Percentiles rank a stretch among this genome's conserved stretches.
phyloP scores from a whole-genome alignment of 2,329 filamentous ascomycete species.

The Pseudonectria foliicola region DNA sequence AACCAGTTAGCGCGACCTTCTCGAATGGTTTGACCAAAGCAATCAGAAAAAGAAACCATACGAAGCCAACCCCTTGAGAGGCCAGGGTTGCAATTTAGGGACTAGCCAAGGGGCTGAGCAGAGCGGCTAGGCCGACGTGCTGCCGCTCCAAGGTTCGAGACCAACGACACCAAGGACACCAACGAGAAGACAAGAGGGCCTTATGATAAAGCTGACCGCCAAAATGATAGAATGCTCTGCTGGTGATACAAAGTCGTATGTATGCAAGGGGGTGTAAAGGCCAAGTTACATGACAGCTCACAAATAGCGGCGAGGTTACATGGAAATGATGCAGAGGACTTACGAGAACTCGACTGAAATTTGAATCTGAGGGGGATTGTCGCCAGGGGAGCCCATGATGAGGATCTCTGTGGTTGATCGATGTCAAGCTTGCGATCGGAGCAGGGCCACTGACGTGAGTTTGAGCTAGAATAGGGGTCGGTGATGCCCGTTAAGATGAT shows the following conservation, averaged over 20 bases:
- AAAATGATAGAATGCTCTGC: no score
- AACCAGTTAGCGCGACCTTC: slow-evolving; percentile 12
- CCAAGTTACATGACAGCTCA: slow-evolving; percentile 16
- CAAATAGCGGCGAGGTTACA: slow-evolving; percentile 8
- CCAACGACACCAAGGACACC: no score
- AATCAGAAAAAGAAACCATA: slow-evolving; percentile 2
- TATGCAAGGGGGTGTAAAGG: slow-evolving; percentile 2
- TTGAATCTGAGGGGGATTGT: slow-evolving; percentile 33
- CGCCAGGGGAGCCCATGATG: slow-evolving; percentile 8
- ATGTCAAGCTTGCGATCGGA: no score
- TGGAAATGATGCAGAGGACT: slow-evolving; percentile 18
- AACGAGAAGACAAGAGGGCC: no score
- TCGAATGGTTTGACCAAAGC: not conserved
- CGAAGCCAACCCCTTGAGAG: not conserved
- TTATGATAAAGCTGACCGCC: no score
- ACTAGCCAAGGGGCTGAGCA: no score
- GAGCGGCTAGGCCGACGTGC: no score
- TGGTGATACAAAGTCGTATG: slow-evolving; percentile 6
- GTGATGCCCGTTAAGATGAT: no score
- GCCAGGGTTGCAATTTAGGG: no score
- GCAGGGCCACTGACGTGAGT: no score
- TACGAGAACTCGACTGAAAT: slow-evolving; percentile 67
- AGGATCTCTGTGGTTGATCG: not conserved
- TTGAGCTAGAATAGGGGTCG: no score
- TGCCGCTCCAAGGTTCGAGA: no score